These are phyloP conservation scores for Eucalyptus grandis DNA, from an alignment of 345 rosid genomes.

Conservation along the genomic window DNA sequence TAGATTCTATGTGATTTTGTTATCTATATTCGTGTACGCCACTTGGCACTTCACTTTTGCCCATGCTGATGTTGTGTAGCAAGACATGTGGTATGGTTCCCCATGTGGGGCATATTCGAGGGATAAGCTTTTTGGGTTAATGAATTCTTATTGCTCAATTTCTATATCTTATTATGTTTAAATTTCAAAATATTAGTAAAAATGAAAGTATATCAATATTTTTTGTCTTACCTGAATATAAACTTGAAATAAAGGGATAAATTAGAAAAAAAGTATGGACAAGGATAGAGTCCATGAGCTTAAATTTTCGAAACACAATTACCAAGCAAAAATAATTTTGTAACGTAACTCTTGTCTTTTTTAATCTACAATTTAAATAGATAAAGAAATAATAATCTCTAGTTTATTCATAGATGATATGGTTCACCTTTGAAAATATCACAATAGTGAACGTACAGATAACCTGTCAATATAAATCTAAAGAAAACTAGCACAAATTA, in stretches of 20 bases:
- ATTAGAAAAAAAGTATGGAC: background rate
- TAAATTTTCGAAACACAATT: background rate
- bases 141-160: background rate
- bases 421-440: background rate
- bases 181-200: background rate
- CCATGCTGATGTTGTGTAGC: background rate
- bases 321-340: background rate
- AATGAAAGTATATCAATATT: background rate
- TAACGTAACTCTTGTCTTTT: background rate
- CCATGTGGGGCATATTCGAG: rapidly evolving
- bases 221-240: too few relatives aligned
- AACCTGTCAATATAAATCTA: background rate
- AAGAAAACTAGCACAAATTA: background rate
- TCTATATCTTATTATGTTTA: background rate
- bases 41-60: background rate
- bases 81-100: background rate
- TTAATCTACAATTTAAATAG: background rate
- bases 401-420: background rate
- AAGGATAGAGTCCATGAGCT: background rate
- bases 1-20: background rate
- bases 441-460: background rate
- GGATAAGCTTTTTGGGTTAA: background rate
- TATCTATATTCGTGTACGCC: background rate
- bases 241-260: background rate
- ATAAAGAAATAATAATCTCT: background rate